Percentiles rank a stretch among this genome's conserved stretches.
phyloP scores from a whole-genome alignment of 2,329 filamentous ascomycete species.

The Epichloe brachyelytri region DNA sequence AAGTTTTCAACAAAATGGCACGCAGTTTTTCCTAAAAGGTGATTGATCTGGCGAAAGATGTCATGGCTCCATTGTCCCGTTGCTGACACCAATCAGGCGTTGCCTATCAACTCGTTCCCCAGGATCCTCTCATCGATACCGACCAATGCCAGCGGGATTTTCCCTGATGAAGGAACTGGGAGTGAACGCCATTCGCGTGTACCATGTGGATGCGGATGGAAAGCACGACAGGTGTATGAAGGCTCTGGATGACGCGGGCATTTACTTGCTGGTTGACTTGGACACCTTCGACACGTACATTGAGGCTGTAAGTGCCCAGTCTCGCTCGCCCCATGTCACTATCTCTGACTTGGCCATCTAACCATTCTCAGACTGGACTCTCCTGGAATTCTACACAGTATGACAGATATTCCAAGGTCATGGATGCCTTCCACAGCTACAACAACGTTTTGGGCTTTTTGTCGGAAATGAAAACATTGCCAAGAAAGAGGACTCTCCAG shows the following conservation, averaged over 20 bases:
- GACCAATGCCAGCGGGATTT: conserved; percentile 66
- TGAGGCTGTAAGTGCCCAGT: conserved; percentile 34
- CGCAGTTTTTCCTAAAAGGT: conserved; percentile 80
- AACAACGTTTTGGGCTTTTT: conserved; percentile 77
- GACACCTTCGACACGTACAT: conserved; percentile 64
- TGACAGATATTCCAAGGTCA: conserved; percentile 53
- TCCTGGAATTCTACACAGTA: conserved; percentile 64
- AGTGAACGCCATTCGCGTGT: conserved; percentile 75
- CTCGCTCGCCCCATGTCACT: neutral
- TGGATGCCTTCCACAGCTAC: conserved; percentile 66
- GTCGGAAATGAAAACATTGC: conserved; percentile 82
- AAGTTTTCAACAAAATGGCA: conserved; percentile 80
- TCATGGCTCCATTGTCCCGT: neutral
- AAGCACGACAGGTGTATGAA: conserved; percentile 73
- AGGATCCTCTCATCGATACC: conserved; percentile 65
- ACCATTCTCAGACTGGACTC: conserved; percentile 34
- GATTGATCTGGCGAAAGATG: conserved; percentile 2
- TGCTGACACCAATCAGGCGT: conserved; percentile 39
- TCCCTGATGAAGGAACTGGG: conserved; percentile 67
- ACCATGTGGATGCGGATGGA: conserved; percentile 63
- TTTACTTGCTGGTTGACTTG: conserved; percentile 75
- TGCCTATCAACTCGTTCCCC: conserved; percentile 50
- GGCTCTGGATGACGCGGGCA: conserved; percentile 64
- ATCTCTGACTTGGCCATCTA: neutral
- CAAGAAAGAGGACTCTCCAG: conserved; percentile 40